These are phyloP conservation scores for Pelargonium cotyledonis DNA, from an alignment of 441 rosid genomes.

Conservation along the genomic window DNA sequence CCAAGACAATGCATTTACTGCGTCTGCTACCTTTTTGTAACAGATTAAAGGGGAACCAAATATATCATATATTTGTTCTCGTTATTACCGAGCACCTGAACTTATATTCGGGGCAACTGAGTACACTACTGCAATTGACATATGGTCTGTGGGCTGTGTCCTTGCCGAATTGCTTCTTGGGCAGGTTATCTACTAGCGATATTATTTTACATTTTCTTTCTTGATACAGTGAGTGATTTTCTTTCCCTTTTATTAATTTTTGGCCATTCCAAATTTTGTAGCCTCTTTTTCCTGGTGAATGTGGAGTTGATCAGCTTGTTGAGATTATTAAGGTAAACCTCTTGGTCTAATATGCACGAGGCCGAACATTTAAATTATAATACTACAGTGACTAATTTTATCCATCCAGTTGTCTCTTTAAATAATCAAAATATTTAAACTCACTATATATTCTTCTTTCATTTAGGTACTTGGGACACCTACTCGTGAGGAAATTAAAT, in stretches of 20 bases:
- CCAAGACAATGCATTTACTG: not conserved
- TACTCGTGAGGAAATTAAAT: slow-evolving; percentile 91
- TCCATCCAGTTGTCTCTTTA: not conserved
- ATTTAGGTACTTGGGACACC: slow-evolving; percentile 90
- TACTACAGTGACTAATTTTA: not conserved
- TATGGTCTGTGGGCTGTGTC: slow-evolving; percentile 87
- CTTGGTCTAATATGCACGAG: not conserved
- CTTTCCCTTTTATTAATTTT: not conserved
- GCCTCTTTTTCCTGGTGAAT: slow-evolving; percentile 94
- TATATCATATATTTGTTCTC: slow-evolving; percentile 79
- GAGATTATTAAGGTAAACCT: slow-evolving; percentile 72
- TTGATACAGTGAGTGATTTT: slow-evolving; percentile 10
- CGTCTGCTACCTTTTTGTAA: slow-evolving; percentile 4
- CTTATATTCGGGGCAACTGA: slow-evolving; percentile 88
- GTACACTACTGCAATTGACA: slow-evolving; percentile 74
- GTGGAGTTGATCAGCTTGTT: slow-evolving; percentile 86
- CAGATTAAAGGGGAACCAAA: slow-evolving; percentile 76
- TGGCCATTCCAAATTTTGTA: slow-evolving; percentile 24
- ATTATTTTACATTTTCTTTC: slow-evolving; percentile 3
- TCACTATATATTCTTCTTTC: not conserved
- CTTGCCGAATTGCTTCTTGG: slow-evolving; percentile 85
- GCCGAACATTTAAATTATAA: not conserved
- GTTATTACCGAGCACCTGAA: slow-evolving; percentile 86
- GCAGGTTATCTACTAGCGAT: slow-evolving; percentile 35
- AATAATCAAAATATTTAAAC: not conserved